Evolutionary conservation across 2,329 filamentous ascomycete genomes (phyloP).

Genomic region (Stenocarpella maydis): DNA sequence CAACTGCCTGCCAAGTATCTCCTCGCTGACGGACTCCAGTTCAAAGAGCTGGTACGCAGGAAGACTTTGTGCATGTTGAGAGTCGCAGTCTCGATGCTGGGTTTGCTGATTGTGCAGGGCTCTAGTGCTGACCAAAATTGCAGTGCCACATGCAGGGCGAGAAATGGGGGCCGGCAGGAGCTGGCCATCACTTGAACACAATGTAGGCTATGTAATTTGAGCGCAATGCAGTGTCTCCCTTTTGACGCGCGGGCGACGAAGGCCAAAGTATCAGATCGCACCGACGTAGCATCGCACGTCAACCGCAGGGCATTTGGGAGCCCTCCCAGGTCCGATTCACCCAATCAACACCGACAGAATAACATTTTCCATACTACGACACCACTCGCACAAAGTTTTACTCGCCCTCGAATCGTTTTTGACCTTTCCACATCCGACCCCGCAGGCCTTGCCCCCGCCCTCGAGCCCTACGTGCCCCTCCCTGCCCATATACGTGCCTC

Average conservation of each 20-base stretch:
- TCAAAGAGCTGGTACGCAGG: not conserved
- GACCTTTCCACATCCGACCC: not conserved
- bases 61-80: not conserved
- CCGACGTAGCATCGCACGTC: not conserved
- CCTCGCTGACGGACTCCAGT: not conserved
- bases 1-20: not conserved
- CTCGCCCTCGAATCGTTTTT: not conserved
- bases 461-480: not conserved
- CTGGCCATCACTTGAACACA: slow-evolving; percentile 13
- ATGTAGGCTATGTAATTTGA: not conserved
- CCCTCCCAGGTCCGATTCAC: slow-evolving; percentile 9
- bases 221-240: not conserved
- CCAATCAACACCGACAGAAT: not conserved
- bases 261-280: not conserved
- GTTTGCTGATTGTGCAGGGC: not conserved
- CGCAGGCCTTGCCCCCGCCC: not conserved
- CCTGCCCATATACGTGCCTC: not conserved
- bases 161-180: not conserved
- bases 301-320: not conserved
- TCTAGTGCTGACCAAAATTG: slow-evolving; percentile 15
- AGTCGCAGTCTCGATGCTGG: not conserved
- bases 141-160: not conserved
- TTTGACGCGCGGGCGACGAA: not conserved
- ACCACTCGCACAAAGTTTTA: not conserved
- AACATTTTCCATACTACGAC: not conserved